These are phyloP conservation scores for Globisporangium polare DNA, from an alignment of 352 stramenopile species.

Conservation along the genomic window DNA sequence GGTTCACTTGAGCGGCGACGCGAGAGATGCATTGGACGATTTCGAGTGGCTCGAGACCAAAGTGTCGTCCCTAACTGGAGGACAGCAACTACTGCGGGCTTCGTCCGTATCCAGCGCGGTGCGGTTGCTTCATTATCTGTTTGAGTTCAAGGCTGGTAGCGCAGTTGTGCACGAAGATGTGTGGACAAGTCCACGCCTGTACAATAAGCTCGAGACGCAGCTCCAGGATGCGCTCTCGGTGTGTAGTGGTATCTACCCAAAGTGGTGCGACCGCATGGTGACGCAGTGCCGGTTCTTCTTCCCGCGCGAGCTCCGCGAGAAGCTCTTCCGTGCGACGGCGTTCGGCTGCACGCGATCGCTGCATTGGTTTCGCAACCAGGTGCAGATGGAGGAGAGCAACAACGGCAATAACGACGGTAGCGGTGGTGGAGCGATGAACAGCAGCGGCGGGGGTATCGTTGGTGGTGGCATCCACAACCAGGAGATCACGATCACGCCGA, in stretches of 20 bases:
- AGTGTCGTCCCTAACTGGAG: neutral
- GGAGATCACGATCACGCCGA: conserved; percentile 77
- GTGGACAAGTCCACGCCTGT: conserved; percentile 70
- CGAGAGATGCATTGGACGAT: neutral
- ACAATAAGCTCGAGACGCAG: conserved; percentile 77
- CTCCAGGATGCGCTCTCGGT: conserved; percentile 81
- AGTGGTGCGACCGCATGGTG: conserved; percentile 74
- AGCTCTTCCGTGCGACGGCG: conserved; percentile 68
- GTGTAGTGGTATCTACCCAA: conserved; percentile 77
- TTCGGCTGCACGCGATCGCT: conserved; percentile 80
- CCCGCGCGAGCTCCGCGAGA: conserved; percentile 59
- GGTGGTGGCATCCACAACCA: conserved; percentile 58
- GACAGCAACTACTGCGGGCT: neutral
- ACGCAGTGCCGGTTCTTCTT: conserved; percentile 84
- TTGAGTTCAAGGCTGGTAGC: conserved; percentile 31
- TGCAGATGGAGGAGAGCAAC: conserved; percentile 50
- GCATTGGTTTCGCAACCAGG: conserved; percentile 74
- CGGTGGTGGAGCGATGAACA: conserved; percentile 15
- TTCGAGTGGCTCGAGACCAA: conserved; percentile 21
- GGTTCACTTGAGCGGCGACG: neutral
- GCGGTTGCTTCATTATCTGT: conserved; percentile 55
- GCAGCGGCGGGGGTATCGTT: conserved; percentile 14
- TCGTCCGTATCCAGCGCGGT: conserved; percentile 37
- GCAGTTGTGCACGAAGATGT: conserved; percentile 34
- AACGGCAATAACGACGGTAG: conserved; percentile 12